Percentiles rank a stretch among this genome's conserved stretches.
Conservation (phyloP, 2,329 filamentous ascomycete genomes). For the Paraphoma sp. region DNA sequence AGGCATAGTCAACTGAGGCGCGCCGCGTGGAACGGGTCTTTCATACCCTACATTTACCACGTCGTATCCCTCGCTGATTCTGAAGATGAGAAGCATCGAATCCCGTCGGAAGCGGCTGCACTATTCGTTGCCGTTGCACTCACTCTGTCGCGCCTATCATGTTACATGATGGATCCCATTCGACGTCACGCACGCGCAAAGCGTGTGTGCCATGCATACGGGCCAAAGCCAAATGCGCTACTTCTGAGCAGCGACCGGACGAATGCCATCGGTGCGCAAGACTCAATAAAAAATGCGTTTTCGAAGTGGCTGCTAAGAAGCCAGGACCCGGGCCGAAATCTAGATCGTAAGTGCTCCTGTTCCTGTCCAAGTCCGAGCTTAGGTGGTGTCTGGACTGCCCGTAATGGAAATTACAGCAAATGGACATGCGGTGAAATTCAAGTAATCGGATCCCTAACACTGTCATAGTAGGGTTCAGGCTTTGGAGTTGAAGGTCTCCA, state of each 20-base stretch:
- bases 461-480: slow-evolving; percentile 26
- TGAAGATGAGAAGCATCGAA: background rate
- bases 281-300: slow-evolving; percentile 27
- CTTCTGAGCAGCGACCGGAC: slow-evolving; percentile 16
- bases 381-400: too few relatives aligned
- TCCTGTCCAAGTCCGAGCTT: background rate
- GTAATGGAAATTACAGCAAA: too few relatives aligned
- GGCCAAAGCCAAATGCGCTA: slow-evolving; percentile 32
- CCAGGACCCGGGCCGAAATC: slow-evolving; percentile 20
- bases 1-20: background rate
- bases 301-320: slow-evolving; percentile 18
- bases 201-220: slow-evolving; percentile 28
- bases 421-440: too few relatives aligned
- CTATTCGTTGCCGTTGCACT: background rate
- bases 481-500: slow-evolving; percentile 11
- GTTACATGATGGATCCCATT: background rate
- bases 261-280: slow-evolving; percentile 28
- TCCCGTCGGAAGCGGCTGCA: slow-evolving; percentile 6
- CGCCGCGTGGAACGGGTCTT: background rate
- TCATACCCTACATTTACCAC: background rate
- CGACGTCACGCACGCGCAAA: slow-evolving; percentile 19
- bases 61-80: background rate
- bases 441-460: background rate
- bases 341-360: slow-evolving; percentile 25
- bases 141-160: background rate